These are phyloP conservation scores for Trichoderma koningiopsis DNA, from an alignment of 2,329 filamentous ascomycete genomes.

Conservation along the genomic window DNA sequence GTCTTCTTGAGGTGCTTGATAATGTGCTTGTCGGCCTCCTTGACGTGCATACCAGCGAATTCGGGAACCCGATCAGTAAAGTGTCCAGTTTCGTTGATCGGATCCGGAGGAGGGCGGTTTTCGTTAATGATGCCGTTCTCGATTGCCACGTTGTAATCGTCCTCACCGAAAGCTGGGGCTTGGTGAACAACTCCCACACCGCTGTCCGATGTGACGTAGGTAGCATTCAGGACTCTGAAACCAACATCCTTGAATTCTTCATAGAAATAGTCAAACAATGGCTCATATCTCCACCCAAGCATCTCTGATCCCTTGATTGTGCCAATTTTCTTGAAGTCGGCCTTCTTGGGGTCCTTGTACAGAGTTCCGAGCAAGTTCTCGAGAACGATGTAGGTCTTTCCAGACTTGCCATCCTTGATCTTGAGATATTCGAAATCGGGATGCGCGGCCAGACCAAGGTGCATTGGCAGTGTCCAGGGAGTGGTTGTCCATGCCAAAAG, in stretches of 20 bases:
- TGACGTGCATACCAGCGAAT: constrained; percentile 86
- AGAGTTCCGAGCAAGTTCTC: constrained; percentile 79
- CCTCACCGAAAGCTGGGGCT: constrained; percentile 90
- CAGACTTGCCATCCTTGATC: constrained; percentile 78
- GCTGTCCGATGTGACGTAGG: constrained; percentile 85
- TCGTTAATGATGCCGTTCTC: constrained; percentile 77
- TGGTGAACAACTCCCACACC: constrained; percentile 96
- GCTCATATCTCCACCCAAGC: constrained; percentile 85
- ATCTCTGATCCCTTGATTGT: constrained; percentile 83
- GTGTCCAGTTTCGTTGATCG: constrained; percentile 80
- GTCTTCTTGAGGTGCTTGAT: constrained; percentile 82
- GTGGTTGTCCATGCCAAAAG: constrained; percentile 90
- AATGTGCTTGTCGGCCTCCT: constrained; percentile 89
- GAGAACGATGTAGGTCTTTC: constrained; percentile 82
- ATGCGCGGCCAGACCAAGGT: constrained; percentile 75
- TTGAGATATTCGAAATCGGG: constrained; percentile 87
- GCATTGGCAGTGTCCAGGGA: constrained; percentile 80
- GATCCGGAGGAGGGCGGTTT: constrained; percentile 79
- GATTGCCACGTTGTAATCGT: constrained; percentile 86
- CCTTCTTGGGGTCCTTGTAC: constrained; percentile 95
- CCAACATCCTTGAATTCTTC: constrained; percentile 83
- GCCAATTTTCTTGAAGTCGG: constrained; percentile 81
- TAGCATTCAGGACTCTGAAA: constrained; percentile 80
- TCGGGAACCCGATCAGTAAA: constrained; percentile 78
- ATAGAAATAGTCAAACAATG: constrained; percentile 86